Percentiles rank a stretch among this genome's conserved stretches.
Conservation (phyloP, 2,329 filamentous ascomycete genomes). For the Drechslerella stenobrocha region DNA sequence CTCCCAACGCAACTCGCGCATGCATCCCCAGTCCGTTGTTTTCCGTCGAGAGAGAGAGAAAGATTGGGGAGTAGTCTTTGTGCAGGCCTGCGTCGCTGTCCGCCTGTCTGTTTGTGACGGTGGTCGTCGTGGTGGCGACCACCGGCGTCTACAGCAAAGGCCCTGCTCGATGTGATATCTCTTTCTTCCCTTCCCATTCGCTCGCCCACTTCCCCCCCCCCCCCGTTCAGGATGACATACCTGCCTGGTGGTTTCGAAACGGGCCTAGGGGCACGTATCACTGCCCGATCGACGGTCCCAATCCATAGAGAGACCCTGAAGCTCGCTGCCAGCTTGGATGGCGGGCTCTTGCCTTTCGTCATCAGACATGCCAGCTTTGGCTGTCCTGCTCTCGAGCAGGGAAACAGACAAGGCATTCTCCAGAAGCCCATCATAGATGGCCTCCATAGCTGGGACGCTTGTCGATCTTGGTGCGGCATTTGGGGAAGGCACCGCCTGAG, state of each 20-base stretch:
- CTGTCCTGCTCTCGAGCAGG: constrained; percentile 21
- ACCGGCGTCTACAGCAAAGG: too few relatives aligned
- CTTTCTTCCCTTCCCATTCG: too few relatives aligned
- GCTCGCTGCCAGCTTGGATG: constrained; percentile 46
- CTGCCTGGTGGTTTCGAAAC: constrained; percentile 46
- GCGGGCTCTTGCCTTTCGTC: constrained; percentile 46
- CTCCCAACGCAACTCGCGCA: constrained; percentile 40
- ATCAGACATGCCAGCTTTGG: constrained; percentile 42
- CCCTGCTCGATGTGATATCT: too few relatives aligned
- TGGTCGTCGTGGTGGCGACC: too few relatives aligned
- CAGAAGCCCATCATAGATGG: constrained; percentile 29
- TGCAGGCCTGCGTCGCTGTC: too few relatives aligned
- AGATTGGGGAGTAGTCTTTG: too few relatives aligned
- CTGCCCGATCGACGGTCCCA: constrained; percentile 42
- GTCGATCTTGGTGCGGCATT: constrained; percentile 45
- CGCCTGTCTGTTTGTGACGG: too few relatives aligned
- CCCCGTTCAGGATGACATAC: too few relatives aligned
- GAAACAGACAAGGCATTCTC: constrained; percentile 35
- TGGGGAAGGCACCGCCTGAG: constrained; percentile 44
- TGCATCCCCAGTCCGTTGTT: background rate
- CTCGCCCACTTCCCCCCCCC: too few relatives aligned
- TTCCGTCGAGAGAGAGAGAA: too few relatives aligned
- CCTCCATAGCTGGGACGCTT: constrained; percentile 42
- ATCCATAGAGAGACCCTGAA: constrained; percentile 49
- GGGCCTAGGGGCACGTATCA: constrained; percentile 22